Conservation (phyloP, 2,329 filamentous ascomycete species). For the Pyrenophora seminiperda region DNA sequence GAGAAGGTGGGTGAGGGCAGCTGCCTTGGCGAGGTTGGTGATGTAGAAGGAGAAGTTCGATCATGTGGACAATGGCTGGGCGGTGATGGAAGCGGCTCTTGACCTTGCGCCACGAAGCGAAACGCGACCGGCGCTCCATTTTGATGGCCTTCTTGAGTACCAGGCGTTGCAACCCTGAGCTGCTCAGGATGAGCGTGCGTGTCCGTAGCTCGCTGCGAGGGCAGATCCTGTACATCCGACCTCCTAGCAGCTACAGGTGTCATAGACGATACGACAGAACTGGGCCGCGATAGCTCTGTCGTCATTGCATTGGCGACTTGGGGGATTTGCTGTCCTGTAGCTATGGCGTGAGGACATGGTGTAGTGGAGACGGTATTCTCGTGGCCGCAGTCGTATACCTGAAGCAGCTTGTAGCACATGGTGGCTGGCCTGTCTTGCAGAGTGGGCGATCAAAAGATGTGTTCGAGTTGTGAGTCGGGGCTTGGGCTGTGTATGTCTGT, state of each 20-base stretch:
- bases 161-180: not conserved
- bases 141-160: not conserved
- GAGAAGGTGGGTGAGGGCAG: slow-evolving; percentile 2
- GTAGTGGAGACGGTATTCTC: slow-evolving; percentile 34
- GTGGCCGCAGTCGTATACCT: slow-evolving; percentile 36
- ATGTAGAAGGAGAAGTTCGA: not conserved
- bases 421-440: not conserved
- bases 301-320: not conserved
- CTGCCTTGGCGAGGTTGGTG: not conserved
- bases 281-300: slow-evolving; percentile 9
- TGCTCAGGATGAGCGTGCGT: not conserved
- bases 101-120: slow-evolving; percentile 8
- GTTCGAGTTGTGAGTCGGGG: not conserved
- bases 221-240: not conserved
- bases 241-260: not conserved
- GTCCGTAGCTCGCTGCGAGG: not conserved
- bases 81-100: not conserved
- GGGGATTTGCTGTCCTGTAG: not conserved
- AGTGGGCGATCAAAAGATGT: no score
- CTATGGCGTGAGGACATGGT: slow-evolving; percentile 27
- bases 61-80: not conserved
- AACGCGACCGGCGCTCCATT: slow-evolving; percentile 4
- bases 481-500: not conserved
- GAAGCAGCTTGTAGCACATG: slow-evolving; percentile 37
- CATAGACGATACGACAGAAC: slow-evolving; percentile 13